These are phyloP conservation scores for Globisporangium paddicum DNA, from an alignment of 352 stramenopile genomes.

Conservation along the genomic window DNA sequence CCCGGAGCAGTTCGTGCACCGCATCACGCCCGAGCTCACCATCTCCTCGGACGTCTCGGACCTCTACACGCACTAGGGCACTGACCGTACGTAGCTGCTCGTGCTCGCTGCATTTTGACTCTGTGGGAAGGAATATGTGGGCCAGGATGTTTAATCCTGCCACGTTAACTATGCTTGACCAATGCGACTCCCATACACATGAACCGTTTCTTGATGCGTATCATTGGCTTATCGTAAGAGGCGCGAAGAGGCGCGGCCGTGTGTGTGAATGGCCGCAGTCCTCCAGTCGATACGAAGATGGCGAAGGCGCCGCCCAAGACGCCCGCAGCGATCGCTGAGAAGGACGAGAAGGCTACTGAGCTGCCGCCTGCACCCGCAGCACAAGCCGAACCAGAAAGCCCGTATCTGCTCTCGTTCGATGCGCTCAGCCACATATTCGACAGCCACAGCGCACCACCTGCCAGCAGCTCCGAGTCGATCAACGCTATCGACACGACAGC, in stretches of 20 bases:
- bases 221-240: neutral
- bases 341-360: slow-evolving; percentile 1
- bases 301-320: slow-evolving; percentile 9
- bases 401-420: slow-evolving; percentile 14
- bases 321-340: neutral
- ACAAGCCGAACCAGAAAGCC: slow-evolving; percentile 1
- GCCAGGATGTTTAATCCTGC: neutral
- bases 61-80: slow-evolving; percentile 85
- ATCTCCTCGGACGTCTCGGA: slow-evolving; percentile 94
- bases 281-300: neutral
- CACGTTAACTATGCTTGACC: neutral
- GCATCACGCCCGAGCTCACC: slow-evolving; percentile 77
- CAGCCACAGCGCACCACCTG: neutral
- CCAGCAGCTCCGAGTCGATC: neutral
- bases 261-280: neutral
- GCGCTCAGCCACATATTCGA: slow-evolving; percentile 8
- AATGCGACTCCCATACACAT: neutral
- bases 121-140: neutral
- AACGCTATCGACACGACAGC: neutral
- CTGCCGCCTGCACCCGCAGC: neutral
- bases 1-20: slow-evolving; percentile 97
- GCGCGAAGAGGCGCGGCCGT: neutral
- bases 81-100: neutral
- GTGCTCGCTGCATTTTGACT: neutral
- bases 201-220: neutral